Percentiles rank a stretch among this genome's conserved stretches.
phyloP scores from a whole-genome alignment of 305 asterid genomes.

The Fraxinus greggii region DNA sequence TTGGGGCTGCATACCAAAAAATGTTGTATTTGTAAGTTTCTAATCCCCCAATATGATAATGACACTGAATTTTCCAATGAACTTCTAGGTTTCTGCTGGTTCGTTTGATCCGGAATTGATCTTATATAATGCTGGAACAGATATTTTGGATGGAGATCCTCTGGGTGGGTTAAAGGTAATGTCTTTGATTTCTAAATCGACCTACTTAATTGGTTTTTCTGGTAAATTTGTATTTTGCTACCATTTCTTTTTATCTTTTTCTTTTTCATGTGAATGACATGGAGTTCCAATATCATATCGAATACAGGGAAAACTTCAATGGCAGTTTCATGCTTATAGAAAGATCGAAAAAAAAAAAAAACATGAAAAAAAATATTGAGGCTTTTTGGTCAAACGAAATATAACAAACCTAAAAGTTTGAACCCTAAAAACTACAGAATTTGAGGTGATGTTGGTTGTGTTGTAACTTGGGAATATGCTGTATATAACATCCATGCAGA shows the following conservation, averaged over 20 bases:
- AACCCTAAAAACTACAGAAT: not conserved
- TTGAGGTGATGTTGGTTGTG: not conserved
- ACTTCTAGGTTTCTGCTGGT: constrained; percentile 59
- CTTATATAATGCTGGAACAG: constrained; percentile 93
- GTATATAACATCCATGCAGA: constrained; percentile 39
- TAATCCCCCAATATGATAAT: constrained; percentile 10
- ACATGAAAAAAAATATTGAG: not conserved
- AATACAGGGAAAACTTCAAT: constrained; percentile 3
- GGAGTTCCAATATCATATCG: not conserved
- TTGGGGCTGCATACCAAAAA: not conserved
- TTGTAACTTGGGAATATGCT: not conserved
- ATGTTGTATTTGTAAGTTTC: not conserved
- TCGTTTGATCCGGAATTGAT: constrained; percentile 74
- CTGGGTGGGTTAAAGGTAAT: constrained; percentile 79
- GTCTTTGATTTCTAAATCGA: constrained; percentile 9
- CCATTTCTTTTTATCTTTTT: not conserved
- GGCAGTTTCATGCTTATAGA: not conserved
- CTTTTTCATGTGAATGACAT: not conserved
- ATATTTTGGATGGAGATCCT: constrained; percentile 91
- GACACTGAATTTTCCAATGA: constrained; percentile 22
- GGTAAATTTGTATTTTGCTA: not conserved
- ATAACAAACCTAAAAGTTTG: not conserved
- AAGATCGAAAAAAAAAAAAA: not conserved
- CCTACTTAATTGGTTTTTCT: not conserved
- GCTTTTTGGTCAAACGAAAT: not conserved